Base-by-base conservation (phyloP, 2,329 filamentous ascomycete species). In the Verticillium dahliae region DNA sequence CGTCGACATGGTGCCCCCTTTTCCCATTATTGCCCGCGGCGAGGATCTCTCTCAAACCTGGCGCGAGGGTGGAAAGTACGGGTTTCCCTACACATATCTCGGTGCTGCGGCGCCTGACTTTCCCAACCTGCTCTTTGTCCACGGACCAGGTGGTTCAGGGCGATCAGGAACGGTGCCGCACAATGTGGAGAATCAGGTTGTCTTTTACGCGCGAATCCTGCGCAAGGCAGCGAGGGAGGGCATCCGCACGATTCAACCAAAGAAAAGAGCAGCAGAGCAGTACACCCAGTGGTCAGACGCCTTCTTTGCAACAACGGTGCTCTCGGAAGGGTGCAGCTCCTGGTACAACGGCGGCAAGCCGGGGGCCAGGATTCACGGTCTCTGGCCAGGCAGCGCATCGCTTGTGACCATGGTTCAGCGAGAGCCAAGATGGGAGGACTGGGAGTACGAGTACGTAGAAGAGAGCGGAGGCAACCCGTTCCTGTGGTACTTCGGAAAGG, bases 301-400 rank as follows among this genome's bases (percentile, higher is more conserved):
- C 0, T 86, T 85, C 69, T 85, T 85, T 67, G 71, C 74, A 0
- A 79, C 72, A 27, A 85, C 82, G 0, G 82, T 85, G 1, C 72
- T 88, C 61, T 78, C 80, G 0, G 85, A 88, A 59, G 82, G 84
- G 61, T 91, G 89, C 70, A 85, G 83, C 50, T 88, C 85, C 0
- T 91, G 89, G 89, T 89, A 89, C 62, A 91, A 91, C 63, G 85
- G 88, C 13, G 85, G 85, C 0, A 74, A 75, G 6, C 82, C 87
- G 0, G 88, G 87, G 0, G 82, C 79, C 0, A 76, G 87, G 4
- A 85, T 91, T 31, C 86, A 90, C 64, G 88, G 87, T 0, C 69
- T 90, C 6, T 92, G 88, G 83, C 89, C 89, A 0, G 88, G 88
- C 0, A 89, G 85, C 65, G 87, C 86, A 1, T 77, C 82, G 0